Base-by-base conservation (phyloP, 495 filamentous ascomycete species). In the Glonium stellatum region DNA sequence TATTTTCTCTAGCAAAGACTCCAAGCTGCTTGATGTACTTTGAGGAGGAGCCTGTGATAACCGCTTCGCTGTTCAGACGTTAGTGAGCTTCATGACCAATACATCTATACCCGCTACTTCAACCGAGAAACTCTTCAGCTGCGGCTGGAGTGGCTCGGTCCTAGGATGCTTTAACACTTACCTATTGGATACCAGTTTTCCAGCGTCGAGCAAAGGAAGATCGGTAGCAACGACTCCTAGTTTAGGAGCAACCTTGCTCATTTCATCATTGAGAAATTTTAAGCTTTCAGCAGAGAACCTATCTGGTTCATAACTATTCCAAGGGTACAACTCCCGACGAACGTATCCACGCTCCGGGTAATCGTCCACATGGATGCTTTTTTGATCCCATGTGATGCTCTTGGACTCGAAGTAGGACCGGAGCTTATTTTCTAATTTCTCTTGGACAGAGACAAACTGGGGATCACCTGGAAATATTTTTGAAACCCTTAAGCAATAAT, bases 241-340 rank as follows among this genome's bases (percentile, higher is more conserved):
- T 35, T 64, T 62, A 19, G 65, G 62, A 13, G 62, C 65, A 21
- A 62, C 54, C 0, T 12, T 37, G 0, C 37, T 49, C 55, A 68
- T 57, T 27, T 62, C 55, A 9, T 59, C 27, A 39, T 68, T 68
- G 9, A 68, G 31, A 21, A 83, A 73, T 0, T 73, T 64, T 18
- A 97, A 72, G 2, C 82, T 87, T 58, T 87, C 81, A 5, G 82
- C 73, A 0, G 84, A 82, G 64, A 89, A 87, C 50, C 93, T 83
- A 70, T 97, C 84, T 0, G 90, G 91, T 67, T 98, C 95, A 66
- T 93, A 79, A 21, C 76, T 67, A 70, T 97, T 97, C 93, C 93
- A 98, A 13, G 91, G 88, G 71, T 98, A 98, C 15, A 96, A 77
- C 67, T 97, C 88, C 18, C 93, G 79, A 23, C 91, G 85, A 41